Base-by-base conservation (phyloP, 1,284 basidiomycete species). In the Ceratobasidium papillatum region DNA sequence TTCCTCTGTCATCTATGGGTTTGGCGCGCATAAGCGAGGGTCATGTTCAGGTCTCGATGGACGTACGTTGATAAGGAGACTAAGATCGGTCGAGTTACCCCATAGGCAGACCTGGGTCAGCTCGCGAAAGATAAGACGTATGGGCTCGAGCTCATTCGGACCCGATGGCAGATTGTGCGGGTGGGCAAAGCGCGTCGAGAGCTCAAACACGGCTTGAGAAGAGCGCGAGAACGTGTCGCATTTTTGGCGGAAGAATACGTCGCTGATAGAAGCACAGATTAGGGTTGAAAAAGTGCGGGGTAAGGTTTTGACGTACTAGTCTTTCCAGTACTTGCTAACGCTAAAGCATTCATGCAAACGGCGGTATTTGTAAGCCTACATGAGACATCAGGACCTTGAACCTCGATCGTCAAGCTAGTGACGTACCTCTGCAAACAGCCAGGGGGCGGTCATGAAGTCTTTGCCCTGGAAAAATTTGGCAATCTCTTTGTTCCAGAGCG, bases 201-300 rank as follows among this genome's bases (percentile, higher is more conserved):
- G 87, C 83, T 99, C 97, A 78, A 98, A 98, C 49, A 99, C 96
- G 34, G 97, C 96, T 74, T 95, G 92, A 19, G 88, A 82, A 0
- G 96, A 98, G 78, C 96, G 94, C 30, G 94, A 93, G 83, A 99
- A 99, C 1, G 97, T 98, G 81, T 98, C 96, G 81, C 95, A 98
- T 80, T 95, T 96, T 83, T 96, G 94, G 76, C 95, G 87, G 85
- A 95, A 96, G 83, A 96, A 97, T 9, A 92, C 91, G 81, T 94
- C 94, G 79, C 96, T 45, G 54, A 41, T 30, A 43, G 62, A 47
- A 47, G 8, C 9, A 25, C 30, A 25, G 36, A 22, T 59, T 38
- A 38, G 56, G 51, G 34, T 19, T 76, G 32, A 34, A 43, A 11
- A n/a, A 59, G 7, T 58, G 65, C 49, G 34, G 25, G 14, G 4